Base-by-base conservation (phyloP, 352 stramenopile species). In the Blastocystis sp. region DNA sequence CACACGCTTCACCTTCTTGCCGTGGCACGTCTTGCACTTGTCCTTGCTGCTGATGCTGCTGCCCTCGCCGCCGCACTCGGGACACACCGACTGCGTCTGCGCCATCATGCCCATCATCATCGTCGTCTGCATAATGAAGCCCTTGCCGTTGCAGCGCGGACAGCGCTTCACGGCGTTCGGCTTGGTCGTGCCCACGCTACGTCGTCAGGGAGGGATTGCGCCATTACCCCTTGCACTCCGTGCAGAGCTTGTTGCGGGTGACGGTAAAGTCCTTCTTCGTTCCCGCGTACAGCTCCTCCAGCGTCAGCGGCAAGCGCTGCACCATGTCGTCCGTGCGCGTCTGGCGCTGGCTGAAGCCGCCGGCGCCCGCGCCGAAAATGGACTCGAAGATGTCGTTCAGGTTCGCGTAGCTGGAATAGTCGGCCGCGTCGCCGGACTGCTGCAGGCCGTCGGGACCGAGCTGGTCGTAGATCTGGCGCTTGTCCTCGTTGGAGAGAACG, bases 381-480 rank as follows among this genome's bases (percentile, higher is more conserved):
- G 78, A 88, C 4, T 71, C 61, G 66, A 88, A 70, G 66, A 88
- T 88, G 60, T 78, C 66, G 56, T 64, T 78, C 21, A 88, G 78
- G 62, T 88, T 38, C n/a, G 66, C 66, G 45, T 84, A 84, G 21
- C 78, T 62, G n/a, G 56, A 52, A 23, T 65, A 79, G 62, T 76
- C 40, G 17, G 41, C n/a, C 28, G 28, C 62, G 41, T 88, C 78
- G n/a, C 52, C 78, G n/a, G 41, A 48, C 34, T 88, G 78, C 62
- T 76, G 62, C 23, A 90, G 70, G 40, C 87, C 89, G 52, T 89
- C 89, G 34, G 74, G 82, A 66, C 89, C 89, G 40, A 90, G 78
- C 56, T 90, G 86, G 61, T 90, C 89, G 48, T 90, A 90, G 28
- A 89, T 90, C 23, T 88, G 67, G 48, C 89, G 86, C 23, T 61